These are phyloP conservation scores for Exophiala sp. DNA, from an alignment of 2,329 filamentous ascomycete species.

Conservation along the genomic window DNA sequence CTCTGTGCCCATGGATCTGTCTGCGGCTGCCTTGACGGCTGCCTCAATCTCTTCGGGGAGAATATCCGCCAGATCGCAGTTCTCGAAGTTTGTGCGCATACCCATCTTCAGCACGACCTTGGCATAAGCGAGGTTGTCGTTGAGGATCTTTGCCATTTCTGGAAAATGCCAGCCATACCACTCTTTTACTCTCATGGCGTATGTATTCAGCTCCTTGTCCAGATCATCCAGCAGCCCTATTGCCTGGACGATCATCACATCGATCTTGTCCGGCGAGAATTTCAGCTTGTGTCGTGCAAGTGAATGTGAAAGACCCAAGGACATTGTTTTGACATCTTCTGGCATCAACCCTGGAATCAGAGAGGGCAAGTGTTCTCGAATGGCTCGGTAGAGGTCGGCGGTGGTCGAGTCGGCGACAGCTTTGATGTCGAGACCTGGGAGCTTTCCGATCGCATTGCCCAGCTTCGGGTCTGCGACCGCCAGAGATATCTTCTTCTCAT, in stretches of 20 bases:
- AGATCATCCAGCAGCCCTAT: conserved; percentile 91
- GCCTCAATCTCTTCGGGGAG: conserved; percentile 92
- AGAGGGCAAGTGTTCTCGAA: conserved; percentile 84
- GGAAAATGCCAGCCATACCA: conserved; percentile 99
- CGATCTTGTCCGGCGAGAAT: conserved; percentile 97
- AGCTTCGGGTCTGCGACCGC: conserved; percentile 93
- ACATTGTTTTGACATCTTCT: conserved; percentile 88
- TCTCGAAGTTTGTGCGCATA: conserved; percentile 75
- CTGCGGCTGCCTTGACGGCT: conserved; percentile 87
- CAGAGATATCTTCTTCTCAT: conserved; percentile 94
- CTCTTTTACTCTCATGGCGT: conserved; percentile 98
- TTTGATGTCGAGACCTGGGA: conserved; percentile 81
- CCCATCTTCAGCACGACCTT: conserved; percentile 85
- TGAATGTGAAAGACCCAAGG: conserved; percentile 92
- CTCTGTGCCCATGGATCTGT: conserved; percentile 98
- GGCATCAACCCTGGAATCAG: conserved; percentile 84
- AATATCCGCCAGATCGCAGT: conserved; percentile 78
- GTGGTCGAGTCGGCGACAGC: conserved; percentile 78
- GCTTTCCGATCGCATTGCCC: conserved; percentile 84
- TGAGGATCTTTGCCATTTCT: conserved; percentile 93
- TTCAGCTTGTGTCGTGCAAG: conserved; percentile 97
- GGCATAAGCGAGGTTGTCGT: conserved; percentile 93
- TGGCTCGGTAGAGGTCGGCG: conserved; percentile 87
- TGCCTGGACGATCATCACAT: conserved; percentile 98
- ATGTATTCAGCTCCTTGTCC: conserved; percentile 98